Percentiles rank a stretch among this genome's conserved stretches.
phyloP scores from a whole-genome alignment of 345 rosid species.

The thale cress (Arabidopsis thaliana) region TAIR10.1 NC_003076.8:5707501-5708000 shows the following conservation, averaged over 20 bases:
- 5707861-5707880: constrained; percentile 31
- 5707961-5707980: background rate
- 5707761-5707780: background rate
- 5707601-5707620: constrained; percentile 57
- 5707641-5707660: background rate
- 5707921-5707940: background rate
- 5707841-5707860: constrained; percentile 38
- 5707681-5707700: constrained; percentile 14
- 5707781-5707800: background rate
- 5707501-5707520: constrained; percentile 64
- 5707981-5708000: background rate
- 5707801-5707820: background rate
- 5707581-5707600: constrained; percentile 28
- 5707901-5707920: background rate
- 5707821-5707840: background rate
- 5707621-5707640: constrained; percentile 30
- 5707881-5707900: constrained; percentile 29
- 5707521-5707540: constrained; percentile 53
- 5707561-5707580: constrained; percentile 41
- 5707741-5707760: background rate
- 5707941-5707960: background rate
- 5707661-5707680: background rate
- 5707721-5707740: background rate
- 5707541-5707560: constrained; percentile 54
- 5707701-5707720: constrained; percentile 23